Percentiles rank a stretch among this genome's conserved stretches.
These are phyloP conservation scores for Phlebiopsis gigantea DNA, from an alignment of 768 basidiomycete genomes.

Conservation along the genomic window DNA sequence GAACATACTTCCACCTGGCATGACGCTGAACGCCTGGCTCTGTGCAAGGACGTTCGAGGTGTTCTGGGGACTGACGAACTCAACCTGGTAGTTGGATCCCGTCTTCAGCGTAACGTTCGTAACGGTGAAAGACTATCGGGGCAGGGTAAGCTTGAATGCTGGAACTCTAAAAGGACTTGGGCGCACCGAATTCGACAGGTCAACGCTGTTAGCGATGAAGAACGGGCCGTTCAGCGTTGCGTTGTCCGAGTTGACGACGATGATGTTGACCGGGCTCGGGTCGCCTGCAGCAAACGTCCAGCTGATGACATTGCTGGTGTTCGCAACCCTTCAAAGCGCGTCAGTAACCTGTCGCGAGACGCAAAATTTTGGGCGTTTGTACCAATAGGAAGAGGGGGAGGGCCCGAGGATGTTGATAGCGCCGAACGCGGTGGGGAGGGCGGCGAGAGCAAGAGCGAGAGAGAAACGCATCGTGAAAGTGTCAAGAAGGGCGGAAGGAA, in stretches of 20 bases:
- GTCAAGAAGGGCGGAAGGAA: background rate
- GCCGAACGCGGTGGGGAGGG: constrained; percentile 24
- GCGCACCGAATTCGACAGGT: constrained; percentile 24
- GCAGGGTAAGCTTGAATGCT: constrained; percentile 30
- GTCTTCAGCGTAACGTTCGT: constrained; percentile 32
- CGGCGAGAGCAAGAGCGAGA: constrained; percentile 19
- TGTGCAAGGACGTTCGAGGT: constrained; percentile 27
- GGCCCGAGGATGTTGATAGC: constrained; percentile 28
- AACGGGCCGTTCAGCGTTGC: constrained; percentile 32
- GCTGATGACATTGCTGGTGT: constrained; percentile 28
- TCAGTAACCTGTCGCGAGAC: background rate
- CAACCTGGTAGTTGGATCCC: constrained; percentile 28
- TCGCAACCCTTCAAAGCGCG: constrained; percentile 27
- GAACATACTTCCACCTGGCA: constrained; percentile 32
- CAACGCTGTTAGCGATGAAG: constrained; percentile 29
- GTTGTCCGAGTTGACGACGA: constrained; percentile 28
- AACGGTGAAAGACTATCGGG: constrained; percentile 19
- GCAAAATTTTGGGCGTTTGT: background rate
- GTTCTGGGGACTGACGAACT: constrained; percentile 31
- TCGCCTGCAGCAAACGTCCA: constrained; percentile 30
- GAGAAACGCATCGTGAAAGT: constrained; percentile 25
- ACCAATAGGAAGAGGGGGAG: constrained; percentile 28
- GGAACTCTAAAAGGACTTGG: constrained; percentile 11
- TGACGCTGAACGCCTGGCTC: constrained; percentile 30
- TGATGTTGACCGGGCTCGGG: constrained; percentile 28